Percentiles rank a stretch among this genome's conserved stretches.
Evolutionary conservation across 495 filamentous ascomycete genomes (phyloP).

Genomic region (Niebla homalea): DNA sequence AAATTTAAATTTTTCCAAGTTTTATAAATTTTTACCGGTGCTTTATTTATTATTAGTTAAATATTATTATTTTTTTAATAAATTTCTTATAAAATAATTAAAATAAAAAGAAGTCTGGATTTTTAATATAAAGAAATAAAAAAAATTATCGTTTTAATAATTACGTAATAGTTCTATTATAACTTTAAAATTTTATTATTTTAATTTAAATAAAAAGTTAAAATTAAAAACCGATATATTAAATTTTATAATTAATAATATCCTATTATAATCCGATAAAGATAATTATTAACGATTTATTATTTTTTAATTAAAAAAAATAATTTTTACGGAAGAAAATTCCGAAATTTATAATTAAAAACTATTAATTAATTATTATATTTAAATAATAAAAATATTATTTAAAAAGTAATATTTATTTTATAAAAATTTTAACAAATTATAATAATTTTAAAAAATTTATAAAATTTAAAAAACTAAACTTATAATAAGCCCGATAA

Average conservation of each 20-base stretch:
- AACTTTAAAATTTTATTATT: not conserved
- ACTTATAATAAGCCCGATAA: not conserved
- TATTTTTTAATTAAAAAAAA: not conserved
- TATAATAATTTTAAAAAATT: no score
- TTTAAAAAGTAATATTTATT: no score
- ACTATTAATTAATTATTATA: not conserved
- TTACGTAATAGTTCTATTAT: not conserved
- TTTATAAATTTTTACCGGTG: constrained; percentile 23
- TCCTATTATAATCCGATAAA: not conserved
- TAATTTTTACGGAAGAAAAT: not conserved
- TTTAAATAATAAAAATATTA: not conserved
- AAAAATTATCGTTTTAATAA: not conserved
- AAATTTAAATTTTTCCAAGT: constrained; percentile 18
- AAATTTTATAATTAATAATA: not conserved
- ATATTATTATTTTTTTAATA: constrained; percentile 9
- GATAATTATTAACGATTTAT: no score
- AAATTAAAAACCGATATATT: not conserved
- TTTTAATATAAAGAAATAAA: not conserved
- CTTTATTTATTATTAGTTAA: constrained; percentile 20
- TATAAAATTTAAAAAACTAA: no score
- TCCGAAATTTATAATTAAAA: not conserved
- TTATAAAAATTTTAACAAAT: no score
- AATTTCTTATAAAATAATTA: constrained; percentile 11
- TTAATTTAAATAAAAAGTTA: not conserved
- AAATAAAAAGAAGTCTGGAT: no score